Base-by-base conservation (phyloP, 768 basidiomycete genomes). In the Sistotremastrum suecicum region DNA sequence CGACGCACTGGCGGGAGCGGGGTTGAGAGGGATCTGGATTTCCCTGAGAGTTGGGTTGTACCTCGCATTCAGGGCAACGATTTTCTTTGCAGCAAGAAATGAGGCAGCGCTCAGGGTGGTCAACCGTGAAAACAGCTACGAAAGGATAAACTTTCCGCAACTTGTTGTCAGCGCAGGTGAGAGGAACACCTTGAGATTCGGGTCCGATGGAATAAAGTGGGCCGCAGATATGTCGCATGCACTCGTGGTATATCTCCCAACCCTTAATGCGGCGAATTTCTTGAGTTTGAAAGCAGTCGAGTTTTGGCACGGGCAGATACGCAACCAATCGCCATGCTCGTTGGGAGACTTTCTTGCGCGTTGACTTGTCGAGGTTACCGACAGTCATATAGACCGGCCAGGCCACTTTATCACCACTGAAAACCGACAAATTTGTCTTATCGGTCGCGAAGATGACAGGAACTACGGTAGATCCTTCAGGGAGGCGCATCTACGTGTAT, bases 41-140 rank as follows among this genome's bases (percentile, higher is more conserved):
- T n/a, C 62, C 62, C 7, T 52, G 51, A 9, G 49, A 8, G 5
- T 56, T 47, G 2, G 57, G 54, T 1, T 41, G 10, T 5, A 64
- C 54, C 9, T 44, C 39, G 43, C 62, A 59, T 35, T 45, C 52
- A 0, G 62, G 65, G 42, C 64, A 66, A 7, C 45, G 43, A 40
- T 51, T 53, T 43, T 58, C 53, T 43, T 35, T 51, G 39, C n/a
- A n/a, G n/a, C n/a, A n/a, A n/a, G n/a, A n/a, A n/a, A n/a, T n/a
- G n/a, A n/a, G n/a, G n/a, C 64, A 56, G 46, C 73, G 71, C 48
- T 74, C 69, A 0, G 70, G 71, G 46, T 70, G 65, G 51, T 71
- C 66, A 0, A 62, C 62, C 5, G 65, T 51, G 48, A 62, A 64
- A 0, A 55, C 53, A 0, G 70, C 67, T 1, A 74, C 48, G 36